phyloP scores from a whole-genome alignment of 1,284 basidiomycete genomes.

The Gomphus bonarii region DNA sequence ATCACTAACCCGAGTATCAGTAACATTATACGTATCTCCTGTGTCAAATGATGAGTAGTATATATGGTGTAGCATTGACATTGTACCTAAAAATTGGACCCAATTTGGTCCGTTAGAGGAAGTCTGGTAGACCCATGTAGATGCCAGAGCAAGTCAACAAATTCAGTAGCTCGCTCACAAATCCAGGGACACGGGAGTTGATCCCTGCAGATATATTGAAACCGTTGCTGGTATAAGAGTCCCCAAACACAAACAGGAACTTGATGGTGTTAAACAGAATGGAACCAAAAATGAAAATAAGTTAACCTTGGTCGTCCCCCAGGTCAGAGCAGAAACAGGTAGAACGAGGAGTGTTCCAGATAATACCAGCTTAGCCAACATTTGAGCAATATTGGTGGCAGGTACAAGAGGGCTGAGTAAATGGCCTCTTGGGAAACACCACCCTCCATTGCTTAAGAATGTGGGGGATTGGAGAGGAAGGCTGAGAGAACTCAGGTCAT shows the following conservation, averaged over 20 bases:
- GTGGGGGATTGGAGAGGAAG: too few relatives aligned
- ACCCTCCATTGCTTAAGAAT: background rate
- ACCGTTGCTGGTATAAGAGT: slow-evolving; percentile 37
- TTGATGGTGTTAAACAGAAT: background rate
- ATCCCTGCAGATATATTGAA: slow-evolving; percentile 51
- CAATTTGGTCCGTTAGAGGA: slow-evolving; percentile 58
- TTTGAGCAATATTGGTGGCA: background rate
- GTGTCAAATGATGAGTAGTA: background rate
- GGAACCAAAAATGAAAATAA: slow-evolving; percentile 19
- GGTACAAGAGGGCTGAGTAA: background rate
- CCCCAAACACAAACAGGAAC: slow-evolving; percentile 25
- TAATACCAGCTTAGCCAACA: background rate
- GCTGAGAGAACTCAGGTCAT: too few relatives aligned
- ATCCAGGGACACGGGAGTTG: slow-evolving; percentile 40
- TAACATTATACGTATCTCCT: slow-evolving; percentile 44
- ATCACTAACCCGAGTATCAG: slow-evolving; percentile 33
- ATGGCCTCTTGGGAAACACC: background rate
- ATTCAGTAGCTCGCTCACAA: slow-evolving; percentile 31
- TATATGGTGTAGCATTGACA: slow-evolving; percentile 4
- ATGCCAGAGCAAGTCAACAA: background rate
- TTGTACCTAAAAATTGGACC: slow-evolving; percentile 42
- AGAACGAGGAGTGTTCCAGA: background rate
- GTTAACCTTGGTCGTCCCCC: slow-evolving; percentile 27
- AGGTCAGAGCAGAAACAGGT: slow-evolving; percentile 24
- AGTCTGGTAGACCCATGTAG: slow-evolving; percentile 25